Evolutionary conservation across 495 filamentous ascomycete genomes (phyloP).

Genomic region (Podospora conica): DNA sequence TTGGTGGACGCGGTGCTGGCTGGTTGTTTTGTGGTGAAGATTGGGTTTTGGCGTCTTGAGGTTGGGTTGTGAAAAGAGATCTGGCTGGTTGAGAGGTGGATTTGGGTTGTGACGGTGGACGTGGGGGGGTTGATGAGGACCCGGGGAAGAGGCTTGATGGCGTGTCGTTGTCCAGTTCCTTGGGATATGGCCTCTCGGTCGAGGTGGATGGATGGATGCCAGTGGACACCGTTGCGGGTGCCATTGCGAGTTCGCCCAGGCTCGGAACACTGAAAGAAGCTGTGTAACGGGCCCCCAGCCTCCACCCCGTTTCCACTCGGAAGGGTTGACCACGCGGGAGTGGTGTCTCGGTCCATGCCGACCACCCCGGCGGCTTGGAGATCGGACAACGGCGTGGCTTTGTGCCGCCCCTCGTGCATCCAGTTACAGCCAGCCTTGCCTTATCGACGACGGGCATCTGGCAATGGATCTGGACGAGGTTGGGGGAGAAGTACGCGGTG

Average conservation of each 20-base stretch:
- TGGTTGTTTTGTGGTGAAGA: background rate
- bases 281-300: background rate
- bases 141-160: background rate
- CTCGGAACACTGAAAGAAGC: background rate
- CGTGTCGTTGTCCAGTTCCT: background rate
- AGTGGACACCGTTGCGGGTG: background rate
- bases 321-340: background rate
- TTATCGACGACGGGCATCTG: background rate
- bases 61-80: background rate
- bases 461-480: background rate
- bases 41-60: background rate
- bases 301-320: background rate
- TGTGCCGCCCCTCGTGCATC: background rate
- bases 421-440: background rate
- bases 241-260: background rate
- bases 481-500: background rate
- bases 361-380: background rate
- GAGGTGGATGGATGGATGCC: background rate
- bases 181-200: background rate
- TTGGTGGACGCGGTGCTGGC: background rate
- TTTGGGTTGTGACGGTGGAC: background rate
- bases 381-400: background rate
- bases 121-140: background rate
- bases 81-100: background rate
- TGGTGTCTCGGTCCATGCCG: slow-evolving; percentile 2